Evolutionary conservation across 495 filamentous ascomycete species (phyloP), one percentile per base, ranked within the genome.

Genomic region (Lophiotrema nucula): DNA sequence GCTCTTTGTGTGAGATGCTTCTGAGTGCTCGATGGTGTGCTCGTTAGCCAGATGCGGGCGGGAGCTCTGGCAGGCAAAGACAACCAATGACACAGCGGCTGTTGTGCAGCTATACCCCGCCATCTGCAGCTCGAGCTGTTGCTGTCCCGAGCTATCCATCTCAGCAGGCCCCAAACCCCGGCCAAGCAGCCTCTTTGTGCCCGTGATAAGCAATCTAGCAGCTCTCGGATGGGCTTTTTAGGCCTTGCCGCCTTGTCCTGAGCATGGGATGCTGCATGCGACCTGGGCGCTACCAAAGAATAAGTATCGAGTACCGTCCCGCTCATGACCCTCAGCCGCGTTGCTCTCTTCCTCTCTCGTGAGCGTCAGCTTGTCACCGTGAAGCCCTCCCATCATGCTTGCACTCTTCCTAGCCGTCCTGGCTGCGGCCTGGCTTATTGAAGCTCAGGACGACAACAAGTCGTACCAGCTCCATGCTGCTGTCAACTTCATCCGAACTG

Each of bases 401-500:
- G 53, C 60, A 26, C 61, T 67, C 46, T 62, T 59, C 28, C 38
- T 68, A 1, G 65, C 65, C 38, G 18, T 65, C 25, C 44, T 65
- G 46, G 65, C 62, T 37, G 49, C 62, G 12, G 58, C 43, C 38
- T 59, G 65, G 53, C 53, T 56, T 18, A 50, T 57, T 28, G 45
- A 60, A 8, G 65, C 62, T 23, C 47, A 37, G 21, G 57, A 65
- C 37, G 56, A 60, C 24, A 57, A 48, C 23, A 26, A 18, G 1
- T 25, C n/a, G 4, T 46, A 59, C 35, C 85, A 79, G 15, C 74
- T 88, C 23, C 85, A 86, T 69, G 83, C 80, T 35, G 76, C 83
- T 22, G 88, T 88, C 47, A 81, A 88, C 61, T 90, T 87, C 74
- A 83, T 81, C 35, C 79, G 85, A 12, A 79, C 90, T 60, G 89